Evolutionary conservation across 495 filamentous ascomycete species (phyloP), one percentile per base, ranked within the genome.

Genomic region (Penicillium canescens): DNA sequence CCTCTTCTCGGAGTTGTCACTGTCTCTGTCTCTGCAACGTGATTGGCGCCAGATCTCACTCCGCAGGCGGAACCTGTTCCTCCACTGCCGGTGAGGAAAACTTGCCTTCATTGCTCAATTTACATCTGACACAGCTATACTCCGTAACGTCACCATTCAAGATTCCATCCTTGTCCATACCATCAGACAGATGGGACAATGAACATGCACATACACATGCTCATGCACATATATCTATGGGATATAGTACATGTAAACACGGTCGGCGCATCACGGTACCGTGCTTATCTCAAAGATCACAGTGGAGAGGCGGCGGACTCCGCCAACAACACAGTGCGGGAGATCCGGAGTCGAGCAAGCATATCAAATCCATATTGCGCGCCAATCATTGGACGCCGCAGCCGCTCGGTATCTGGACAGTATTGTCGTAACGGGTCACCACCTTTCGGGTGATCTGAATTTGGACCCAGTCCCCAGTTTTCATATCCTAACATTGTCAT

Each of bases 31-130:
- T 47, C 38, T 54, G 54, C 24, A 31, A 10, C 28, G 28, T 71
- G 66, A 74, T 74, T 74, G 71, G 70, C 42, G 47, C 55, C 57
- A 52, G 45, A 57, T 55, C 50, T 62, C 64, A 70, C 65, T 61
- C 71, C 65, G 69, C 69, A 67, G 52, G 63, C 65, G 63, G 67
- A 65, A 67, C 59, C 33, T 45, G 49, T 56, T 60, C 57, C 45
- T 47, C 37, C 45, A 54, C 34, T 50, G 24, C 55, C 55, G 55
- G 55, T 57, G 55, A 57, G 36, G 47, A 35, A 51, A 40, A 49
- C 28, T 31, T 8, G 28, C 28, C 28, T 31, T 10, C 1, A 31
- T 10, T 31, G 28, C 28, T 9, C 28, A 31, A 31, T 31, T 31
- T 7, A 31, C 28, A 31, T 2, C 28, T 31, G 28, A 31, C 28